These are phyloP conservation scores for Microcera coccophila DNA, from an alignment of 2,329 filamentous ascomycete species.

Conservation along the genomic window DNA sequence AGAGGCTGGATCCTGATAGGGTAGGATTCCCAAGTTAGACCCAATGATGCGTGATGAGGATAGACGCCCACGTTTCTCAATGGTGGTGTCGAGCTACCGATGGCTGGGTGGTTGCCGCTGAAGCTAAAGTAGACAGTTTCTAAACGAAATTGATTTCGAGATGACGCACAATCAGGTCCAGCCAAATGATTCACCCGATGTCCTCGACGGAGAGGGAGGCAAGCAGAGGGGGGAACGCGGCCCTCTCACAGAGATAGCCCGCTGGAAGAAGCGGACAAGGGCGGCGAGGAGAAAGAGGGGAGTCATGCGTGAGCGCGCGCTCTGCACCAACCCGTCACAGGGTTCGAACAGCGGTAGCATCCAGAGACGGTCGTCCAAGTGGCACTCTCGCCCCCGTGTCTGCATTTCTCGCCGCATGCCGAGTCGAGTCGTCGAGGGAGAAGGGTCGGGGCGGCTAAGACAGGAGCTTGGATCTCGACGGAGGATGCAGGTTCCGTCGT, in stretches of 20 bases:
- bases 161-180: background rate
- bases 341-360: conserved; percentile 7
- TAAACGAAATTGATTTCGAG: background rate
- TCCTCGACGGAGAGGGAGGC: background rate
- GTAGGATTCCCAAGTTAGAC: conserved; percentile 20
- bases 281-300: background rate
- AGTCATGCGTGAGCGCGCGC: background rate
- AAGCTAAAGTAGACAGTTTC: background rate
- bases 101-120: background rate
- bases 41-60: conserved; percentile 21
- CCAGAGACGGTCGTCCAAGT: conserved; percentile 7
- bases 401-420: conserved; percentile 3
- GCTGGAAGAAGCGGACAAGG: background rate
- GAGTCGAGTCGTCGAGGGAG: conserved; percentile 9
- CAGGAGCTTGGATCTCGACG: conserved; percentile 19
- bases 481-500: conserved; percentile 10
- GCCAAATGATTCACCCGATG: background rate
- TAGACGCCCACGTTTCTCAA: conserved; percentile 26
- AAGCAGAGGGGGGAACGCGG: background rate
- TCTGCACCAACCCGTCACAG: background rate
- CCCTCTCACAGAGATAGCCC: background rate
- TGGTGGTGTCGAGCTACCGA: conserved; percentile 36
- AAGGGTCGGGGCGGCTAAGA: conserved; percentile 11
- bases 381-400: conserved; percentile 4
- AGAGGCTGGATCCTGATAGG: conserved; percentile 26